Conservation (phyloP, 306 rosid species). For the Ceratonia siliqua region DNA sequence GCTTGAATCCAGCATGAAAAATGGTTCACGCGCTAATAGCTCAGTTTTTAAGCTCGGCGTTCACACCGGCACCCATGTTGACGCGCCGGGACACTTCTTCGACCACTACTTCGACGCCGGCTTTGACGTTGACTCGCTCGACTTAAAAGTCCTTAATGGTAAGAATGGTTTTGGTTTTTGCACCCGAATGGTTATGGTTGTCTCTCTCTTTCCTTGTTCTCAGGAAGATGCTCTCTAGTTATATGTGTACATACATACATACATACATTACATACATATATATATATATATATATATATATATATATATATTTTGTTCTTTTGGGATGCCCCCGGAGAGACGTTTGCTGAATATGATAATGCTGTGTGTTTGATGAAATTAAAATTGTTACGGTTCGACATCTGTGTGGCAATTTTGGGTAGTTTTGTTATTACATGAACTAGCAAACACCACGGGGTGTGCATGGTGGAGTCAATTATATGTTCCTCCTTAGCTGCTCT, state of each 20-base stretch:
- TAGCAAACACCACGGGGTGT: not conserved
- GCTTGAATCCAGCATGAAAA: slow-evolving; percentile 76
- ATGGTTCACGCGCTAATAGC: slow-evolving; percentile 68
- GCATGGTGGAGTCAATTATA: not conserved
- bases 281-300: too few species aligned
- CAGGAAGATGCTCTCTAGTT: not conserved
- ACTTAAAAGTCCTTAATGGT: slow-evolving; percentile 77
- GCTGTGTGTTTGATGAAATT: not conserved
- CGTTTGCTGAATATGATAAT: not conserved
- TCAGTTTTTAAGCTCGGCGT: slow-evolving; percentile 61
- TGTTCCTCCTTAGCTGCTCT: not conserved
- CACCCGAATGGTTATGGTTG: too few species aligned
- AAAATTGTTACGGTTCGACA: not conserved
- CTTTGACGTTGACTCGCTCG: slow-evolving; percentile 81
- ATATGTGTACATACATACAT: too few species aligned
- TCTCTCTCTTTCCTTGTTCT: not conserved
- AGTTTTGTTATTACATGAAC: not conserved
- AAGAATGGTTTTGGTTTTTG: not conserved
- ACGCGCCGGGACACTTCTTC: slow-evolving; percentile 75
- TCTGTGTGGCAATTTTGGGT: not conserved
- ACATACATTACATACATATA: too few species aligned
- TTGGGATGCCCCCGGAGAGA: not conserved
- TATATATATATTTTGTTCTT: too few species aligned
- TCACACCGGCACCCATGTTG: slow-evolving; percentile 92
- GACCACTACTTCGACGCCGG: slow-evolving; percentile 85